Conservation (phyloP, 2,329 filamentous ascomycete genomes). For the Kalmusia sp. region DNA sequence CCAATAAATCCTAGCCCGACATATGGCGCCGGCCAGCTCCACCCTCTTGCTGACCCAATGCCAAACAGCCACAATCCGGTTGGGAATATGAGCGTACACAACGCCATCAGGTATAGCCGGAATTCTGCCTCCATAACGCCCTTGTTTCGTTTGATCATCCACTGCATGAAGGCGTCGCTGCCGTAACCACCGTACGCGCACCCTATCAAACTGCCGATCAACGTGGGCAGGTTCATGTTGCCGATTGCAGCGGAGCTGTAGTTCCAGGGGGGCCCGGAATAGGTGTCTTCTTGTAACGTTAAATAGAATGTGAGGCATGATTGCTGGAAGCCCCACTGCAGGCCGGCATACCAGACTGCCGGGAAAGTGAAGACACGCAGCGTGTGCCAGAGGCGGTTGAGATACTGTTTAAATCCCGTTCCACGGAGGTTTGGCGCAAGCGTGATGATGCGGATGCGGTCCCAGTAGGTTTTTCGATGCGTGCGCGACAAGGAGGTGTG, state of each 20-base stretch:
- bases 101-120: constrained; percentile 59
- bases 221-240: constrained; percentile 64
- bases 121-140: constrained; percentile 65
- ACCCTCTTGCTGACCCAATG: constrained; percentile 58
- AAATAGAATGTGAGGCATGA: constrained; percentile 67
- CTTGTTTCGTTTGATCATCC: constrained; percentile 61
- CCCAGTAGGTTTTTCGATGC: constrained; percentile 58
- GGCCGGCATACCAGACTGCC: constrained; percentile 63
- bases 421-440: constrained; percentile 62
- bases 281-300: constrained; percentile 64
- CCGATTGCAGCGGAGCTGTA: constrained; percentile 62
- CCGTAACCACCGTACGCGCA: constrained; percentile 65
- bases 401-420: constrained; percentile 62
- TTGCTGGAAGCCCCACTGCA: constrained; percentile 67
- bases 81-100: constrained; percentile 59
- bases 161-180: constrained; percentile 63
- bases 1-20: constrained; percentile 65
- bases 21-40: constrained; percentile 62
- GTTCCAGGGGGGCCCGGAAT: constrained; percentile 61
- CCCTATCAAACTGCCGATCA: constrained; percentile 63
- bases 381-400: constrained; percentile 60
- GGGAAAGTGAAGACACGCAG: constrained; percentile 65
- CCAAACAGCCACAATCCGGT: constrained; percentile 62
- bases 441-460: constrained; percentile 64
- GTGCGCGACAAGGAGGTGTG: constrained; percentile 19